Conservation (phyloP, 345 rosid genomes). For the Odontarrhena argentea region DNA sequence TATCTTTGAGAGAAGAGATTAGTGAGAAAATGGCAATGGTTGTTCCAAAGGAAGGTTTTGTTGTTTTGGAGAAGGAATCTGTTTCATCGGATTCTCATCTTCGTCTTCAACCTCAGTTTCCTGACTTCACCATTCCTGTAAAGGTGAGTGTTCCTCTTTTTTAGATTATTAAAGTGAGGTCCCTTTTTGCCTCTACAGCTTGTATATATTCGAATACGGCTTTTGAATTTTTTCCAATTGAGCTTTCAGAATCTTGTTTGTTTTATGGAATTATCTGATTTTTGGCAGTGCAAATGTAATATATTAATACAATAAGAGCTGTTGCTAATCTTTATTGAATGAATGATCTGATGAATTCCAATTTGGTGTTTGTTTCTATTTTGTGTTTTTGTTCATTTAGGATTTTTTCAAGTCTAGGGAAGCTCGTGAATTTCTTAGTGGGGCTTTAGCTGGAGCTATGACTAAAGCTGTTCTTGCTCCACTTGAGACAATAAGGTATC, state of each 20-base stretch:
- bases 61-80: conserved; percentile 52
- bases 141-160: conserved; percentile 44
- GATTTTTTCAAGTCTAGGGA: conserved; percentile 68
- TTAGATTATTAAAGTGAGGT: conserved; percentile 31
- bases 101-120: conserved; percentile 62
- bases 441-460: conserved; percentile 99
- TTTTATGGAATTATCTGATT: not conserved
- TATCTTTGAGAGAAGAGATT: conserved; percentile 25
- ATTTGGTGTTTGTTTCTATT: conserved; percentile 15
- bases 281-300: not conserved
- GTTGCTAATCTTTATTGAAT: not conserved
- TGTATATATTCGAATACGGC: not conserved
- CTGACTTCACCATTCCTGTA: conserved; percentile 56
- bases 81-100: conserved; percentile 44
- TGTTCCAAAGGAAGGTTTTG: conserved; percentile 69
- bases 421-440: conserved; percentile 92
- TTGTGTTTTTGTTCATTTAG: conserved; percentile 49
- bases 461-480: conserved; percentile 99
- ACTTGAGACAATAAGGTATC: conserved; percentile 90
- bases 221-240: not conserved
- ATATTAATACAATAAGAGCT: not conserved
- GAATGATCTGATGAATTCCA: not conserved
- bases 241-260: not conserved
- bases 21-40: conserved; percentile 54
- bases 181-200: not conserved